Conservation (phyloP, 495 filamentous ascomycete species). For the Talaromyces wortmannii region DNA sequence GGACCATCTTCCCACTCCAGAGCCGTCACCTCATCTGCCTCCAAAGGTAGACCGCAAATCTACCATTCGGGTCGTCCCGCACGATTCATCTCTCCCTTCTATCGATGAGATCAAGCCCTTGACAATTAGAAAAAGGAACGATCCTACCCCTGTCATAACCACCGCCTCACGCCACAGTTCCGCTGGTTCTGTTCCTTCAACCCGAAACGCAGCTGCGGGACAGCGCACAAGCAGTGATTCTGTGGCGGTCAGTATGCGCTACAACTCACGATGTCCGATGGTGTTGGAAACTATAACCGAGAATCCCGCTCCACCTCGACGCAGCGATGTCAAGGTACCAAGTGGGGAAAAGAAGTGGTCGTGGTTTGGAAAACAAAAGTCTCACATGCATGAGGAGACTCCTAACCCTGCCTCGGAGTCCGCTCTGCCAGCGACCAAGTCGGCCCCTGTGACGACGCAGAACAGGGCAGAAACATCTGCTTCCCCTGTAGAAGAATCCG, state of each 20-base stretch:
- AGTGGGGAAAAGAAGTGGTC: slow-evolving; percentile 51
- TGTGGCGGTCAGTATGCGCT: slow-evolving; percentile 1
- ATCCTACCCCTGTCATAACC: neutral
- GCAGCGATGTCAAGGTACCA: slow-evolving; percentile 12
- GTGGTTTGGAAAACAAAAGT: slow-evolving; percentile 55
- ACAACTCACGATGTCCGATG: slow-evolving; percentile 1
- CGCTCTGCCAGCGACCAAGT: neutral
- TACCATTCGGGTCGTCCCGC: slow-evolving; percentile 44
- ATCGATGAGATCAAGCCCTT: slow-evolving; percentile 40
- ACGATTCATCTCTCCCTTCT: slow-evolving; percentile 26
- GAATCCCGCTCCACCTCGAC: slow-evolving; percentile 13
- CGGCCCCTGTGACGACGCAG: neutral
- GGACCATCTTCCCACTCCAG: neutral
- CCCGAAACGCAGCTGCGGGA: neutral
- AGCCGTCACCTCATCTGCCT: neutral
- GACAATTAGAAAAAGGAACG: slow-evolving; percentile 46
- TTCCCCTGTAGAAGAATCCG: neutral
- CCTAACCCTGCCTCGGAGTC: neutral
- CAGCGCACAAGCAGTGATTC: slow-evolving; percentile 5
- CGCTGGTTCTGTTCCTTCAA: slow-evolving; percentile 1
- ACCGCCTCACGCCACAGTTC: neutral
- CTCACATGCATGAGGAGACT: slow-evolving; percentile 23
- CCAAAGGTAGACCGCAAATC: slow-evolving; percentile 17
- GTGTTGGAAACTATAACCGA: slow-evolving; percentile 8
- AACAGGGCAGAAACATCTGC: neutral